Base-by-base conservation (phyloP, 352 stramenopile species). In the Lagenidium sp. region DNA sequence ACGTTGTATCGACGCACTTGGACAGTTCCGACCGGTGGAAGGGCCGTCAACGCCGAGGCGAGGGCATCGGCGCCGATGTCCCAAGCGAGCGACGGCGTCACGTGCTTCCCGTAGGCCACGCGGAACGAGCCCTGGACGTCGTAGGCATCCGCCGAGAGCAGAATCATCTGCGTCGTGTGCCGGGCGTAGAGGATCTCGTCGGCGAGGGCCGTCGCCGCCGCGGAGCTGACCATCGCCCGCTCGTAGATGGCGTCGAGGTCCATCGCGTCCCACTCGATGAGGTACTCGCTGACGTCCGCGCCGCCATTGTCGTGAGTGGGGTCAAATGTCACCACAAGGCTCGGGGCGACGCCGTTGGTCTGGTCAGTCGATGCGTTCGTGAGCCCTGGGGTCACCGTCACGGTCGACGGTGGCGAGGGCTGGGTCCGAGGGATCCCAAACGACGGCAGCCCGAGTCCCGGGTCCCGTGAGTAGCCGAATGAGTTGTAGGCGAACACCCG, bases 191-290 rank as follows among this genome's bases (percentile, higher is more conserved):
- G 50, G 0, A 95, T 59, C 6, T 78, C 35, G 24, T 78, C 56
- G 13, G 59, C 65, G 7, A 81, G 55, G 6, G 54, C 44, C 7
- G 50, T 40, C 16, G 65, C 57, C 10, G 48, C 55, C 0, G 41
- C 41, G 29, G 55, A 23, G 38, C 60, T 59, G 2, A 45, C 47
- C 3, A 71, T 52, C 1, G 67, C 67, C 7, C 51, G 60, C 6
- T 53, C 35, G 19, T 70, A 46, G 7, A 90, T 53, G 6, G 75
- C 69, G 11, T 82, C 67, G 6, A 93, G 44, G 35, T 90, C 84
- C 63, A 97, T 87, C 3, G 66, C 72, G 50, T 97, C 92, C 89
- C 88, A 98, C 36, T 97, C 85, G 39, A 98, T 79, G 45, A 88
- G 85, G 55, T 96, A 96, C 44, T 86, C 63, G 11, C 60, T 93